Evolutionary conservation across 257 asterid genomes (phyloP).

Genomic region (Fraxinus excelsior): DNA sequence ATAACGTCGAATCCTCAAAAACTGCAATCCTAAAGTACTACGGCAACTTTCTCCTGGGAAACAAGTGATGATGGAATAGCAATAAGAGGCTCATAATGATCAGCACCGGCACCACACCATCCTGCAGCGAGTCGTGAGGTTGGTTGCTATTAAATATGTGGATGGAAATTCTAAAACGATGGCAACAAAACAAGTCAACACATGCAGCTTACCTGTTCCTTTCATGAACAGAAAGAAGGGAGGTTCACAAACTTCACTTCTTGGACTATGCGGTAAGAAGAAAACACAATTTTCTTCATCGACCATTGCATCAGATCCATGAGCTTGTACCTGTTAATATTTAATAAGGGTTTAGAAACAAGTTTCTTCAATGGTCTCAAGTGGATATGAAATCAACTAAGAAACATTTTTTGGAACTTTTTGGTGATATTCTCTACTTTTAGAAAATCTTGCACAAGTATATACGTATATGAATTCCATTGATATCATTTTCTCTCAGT

Average conservation of each 20-base stretch:
- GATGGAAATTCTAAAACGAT: not conserved
- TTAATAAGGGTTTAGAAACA: conserved; percentile 23
- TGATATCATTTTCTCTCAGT: not conserved
- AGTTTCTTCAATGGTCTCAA: not conserved
- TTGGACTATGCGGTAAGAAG: conserved; percentile 91
- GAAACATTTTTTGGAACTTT: not conserved
- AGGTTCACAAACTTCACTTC: conserved; percentile 78
- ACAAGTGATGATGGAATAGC: conserved; percentile 58
- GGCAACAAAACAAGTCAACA: not conserved
- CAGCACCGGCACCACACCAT: conserved; percentile 97
- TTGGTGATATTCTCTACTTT: not conserved
- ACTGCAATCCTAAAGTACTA: conserved; percentile 54
- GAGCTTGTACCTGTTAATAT: conserved; percentile 80
- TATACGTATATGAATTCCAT: not conserved
- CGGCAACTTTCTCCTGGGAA: conserved; percentile 85
- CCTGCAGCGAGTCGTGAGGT: conserved; percentile 43
- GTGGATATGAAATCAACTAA: not conserved
- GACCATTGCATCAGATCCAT: conserved; percentile 98
- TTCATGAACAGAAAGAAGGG: conserved; percentile 96
- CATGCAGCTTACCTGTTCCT: conserved; percentile 71
- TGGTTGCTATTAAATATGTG: not conserved
- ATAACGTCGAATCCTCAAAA: conserved; percentile 9
- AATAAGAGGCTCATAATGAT: conserved; percentile 93
- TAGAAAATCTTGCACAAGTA: not conserved
- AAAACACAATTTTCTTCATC: conserved; percentile 91